Evolutionary conservation across 2,329 filamentous ascomycete genomes (phyloP), one percentile per base, ranked within the genome.

Genomic region (Aspergillus hiratsukae): DNA sequence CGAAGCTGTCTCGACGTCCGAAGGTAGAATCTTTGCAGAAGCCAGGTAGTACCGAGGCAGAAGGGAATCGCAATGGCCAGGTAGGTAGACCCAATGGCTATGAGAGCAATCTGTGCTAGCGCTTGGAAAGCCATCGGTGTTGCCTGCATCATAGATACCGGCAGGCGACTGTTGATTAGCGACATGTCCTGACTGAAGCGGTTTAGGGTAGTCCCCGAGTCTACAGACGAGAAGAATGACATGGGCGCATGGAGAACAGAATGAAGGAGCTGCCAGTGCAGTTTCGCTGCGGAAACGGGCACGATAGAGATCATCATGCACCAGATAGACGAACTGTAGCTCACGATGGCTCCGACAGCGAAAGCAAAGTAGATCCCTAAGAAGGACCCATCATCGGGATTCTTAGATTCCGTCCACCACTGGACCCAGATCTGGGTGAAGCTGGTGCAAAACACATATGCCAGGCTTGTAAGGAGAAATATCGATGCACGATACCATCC

Each of bases 1-100:
- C 82, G 75, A 5, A 81, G 64, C 57, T 79, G 77, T 1, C 78
- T 69, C 0, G 75, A 76, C 1, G 78, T 80, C 14, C 0, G 75
- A 69, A 3, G 80, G 72, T 17, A 80, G 55, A 74, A 76, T 73
- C 77, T 11, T 71, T 69, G 77, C 64, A 57, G 70, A 69, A 31
- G 72, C 71, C 27, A 78, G 64, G 6, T 78, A 68, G 61, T 75
- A 76, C 62, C 72, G 74, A 17, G 73, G 72, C 4, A 67, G 64
- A 59, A 76, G 72, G 35, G 72, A 71, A 52, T 66, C 56, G 55
- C 77, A 71, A 37, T 77, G 63, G 48, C 73, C 56, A 19, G 63
- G 51, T 1, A 75, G 66, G 1, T 72, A 75, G 51, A 75, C 74
- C 27, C 75, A 57, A 1, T 71, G 63, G 28, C 76, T 69, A 6